Evolutionary conservation across 208 protist species (phyloP), one percentile per base, ranked within the genome.

Genomic region (Baffinella frigidus): DNA sequence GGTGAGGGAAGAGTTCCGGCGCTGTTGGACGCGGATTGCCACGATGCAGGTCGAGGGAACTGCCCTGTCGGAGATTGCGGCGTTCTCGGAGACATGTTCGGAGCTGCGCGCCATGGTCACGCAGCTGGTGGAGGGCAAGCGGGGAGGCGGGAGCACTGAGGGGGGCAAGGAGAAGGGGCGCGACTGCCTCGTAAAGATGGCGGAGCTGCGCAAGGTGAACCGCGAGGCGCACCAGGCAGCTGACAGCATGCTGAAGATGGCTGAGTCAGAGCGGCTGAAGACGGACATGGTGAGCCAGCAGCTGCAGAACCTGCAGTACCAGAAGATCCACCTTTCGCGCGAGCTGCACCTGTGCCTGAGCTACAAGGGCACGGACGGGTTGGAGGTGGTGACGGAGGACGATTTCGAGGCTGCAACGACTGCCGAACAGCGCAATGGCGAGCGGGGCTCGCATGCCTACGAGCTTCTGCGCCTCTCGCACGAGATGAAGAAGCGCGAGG

Each of bases 231-330:
- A 87, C 77, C 39, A 87, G 14, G 77, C 77, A 36, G 77, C 77
- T 9, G 77, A 87, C 36, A 45, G 77, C 14, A n/a, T 45, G 10
- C 27, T 87, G 41, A 41, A 20, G 5, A 20, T 36, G 24, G 77
- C 44, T 27, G 77, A 87, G 77, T 30, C 77, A 67, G 77, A 87
- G 77, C 43, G 77, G 41, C 27, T 24, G 43, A 9, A 41, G 77
- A 87, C 77, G 20, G 77, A 87, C 30, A 33, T n/a, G 30, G 77
- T 61, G 33, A 87, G 77, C 77, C 77, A 87, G 77, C 77, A 87
- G 77, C 77, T 87, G 43, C 77, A 87, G 38, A 87, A 87, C 44
- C 50, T 87, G 77, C 77, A 87, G 50, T 87, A 87, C 77, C 77
- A 87, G 77, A 87, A 87, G 77, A 87, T 87, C 50, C 77, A 87